Conservation (phyloP, 1,284 basidiomycete species). For the Termitomyces sp. region DNA sequence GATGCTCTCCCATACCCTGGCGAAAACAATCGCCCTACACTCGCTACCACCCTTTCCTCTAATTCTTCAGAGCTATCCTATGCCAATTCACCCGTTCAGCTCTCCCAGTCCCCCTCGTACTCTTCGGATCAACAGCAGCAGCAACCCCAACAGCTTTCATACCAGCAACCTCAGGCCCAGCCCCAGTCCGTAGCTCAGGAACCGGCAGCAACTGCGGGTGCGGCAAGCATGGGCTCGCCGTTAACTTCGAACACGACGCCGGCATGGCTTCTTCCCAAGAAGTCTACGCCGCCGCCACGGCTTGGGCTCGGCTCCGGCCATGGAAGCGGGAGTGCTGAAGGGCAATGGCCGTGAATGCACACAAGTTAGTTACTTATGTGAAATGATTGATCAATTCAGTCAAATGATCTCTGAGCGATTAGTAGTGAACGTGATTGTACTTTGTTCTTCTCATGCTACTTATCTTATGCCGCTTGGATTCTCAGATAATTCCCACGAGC, state of each 20-base stretch:
- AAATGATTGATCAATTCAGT: neutral
- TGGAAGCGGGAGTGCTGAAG: constrained; percentile 1
- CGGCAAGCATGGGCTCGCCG: neutral
- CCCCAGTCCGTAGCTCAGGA: neutral
- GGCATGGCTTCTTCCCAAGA: constrained; percentile 36
- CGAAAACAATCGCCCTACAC: constrained; percentile 3
- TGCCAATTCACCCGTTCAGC: constrained; percentile 11
- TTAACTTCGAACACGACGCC: constrained; percentile 22
- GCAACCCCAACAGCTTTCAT: neutral
- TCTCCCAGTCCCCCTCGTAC: neutral
- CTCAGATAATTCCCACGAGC: neutral
- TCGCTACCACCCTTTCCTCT: neutral
- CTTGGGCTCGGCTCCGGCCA: constrained; percentile 2
- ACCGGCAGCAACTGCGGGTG: neutral
- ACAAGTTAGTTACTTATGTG: neutral
- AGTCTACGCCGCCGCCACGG: constrained; percentile 15
- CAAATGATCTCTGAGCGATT: neutral
- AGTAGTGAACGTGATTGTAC: neutral
- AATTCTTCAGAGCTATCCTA: constrained; percentile 11
- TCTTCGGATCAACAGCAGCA: constrained; percentile 3
- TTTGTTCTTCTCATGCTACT: neutral
- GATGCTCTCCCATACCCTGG: constrained; percentile 18
- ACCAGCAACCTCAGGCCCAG: neutral
- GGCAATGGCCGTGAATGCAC: neutral
- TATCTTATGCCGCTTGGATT: neutral